Base-by-base conservation (phyloP, 495 filamentous ascomycete genomes). In the Tuber umbilicatum region DNA sequence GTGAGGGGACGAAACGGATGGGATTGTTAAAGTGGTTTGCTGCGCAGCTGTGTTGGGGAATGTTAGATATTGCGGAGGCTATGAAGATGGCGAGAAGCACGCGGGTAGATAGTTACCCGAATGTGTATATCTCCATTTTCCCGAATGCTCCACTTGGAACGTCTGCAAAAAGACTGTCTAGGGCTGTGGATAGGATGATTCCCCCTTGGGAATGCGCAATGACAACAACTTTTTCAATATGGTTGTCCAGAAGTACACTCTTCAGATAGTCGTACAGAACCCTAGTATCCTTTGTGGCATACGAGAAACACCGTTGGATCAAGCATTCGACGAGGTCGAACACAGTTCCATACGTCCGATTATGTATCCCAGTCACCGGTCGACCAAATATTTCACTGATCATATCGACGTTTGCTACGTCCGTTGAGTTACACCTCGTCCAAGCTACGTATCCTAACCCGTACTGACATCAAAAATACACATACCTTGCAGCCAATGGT, bases 21-120 rank as follows among this genome's bases (percentile, higher is more conserved):
- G 93, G 93, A 75, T 94, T 94, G 83, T 94, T 94, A 82, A 94
- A 97, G 82, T 95, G 93, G 78, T 94, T 94, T 2, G 93, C 91
- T 10, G 92, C 92, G 73, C 88, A 90, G 14, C 79, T 80, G n/a
- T 40, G 42, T 6, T 31, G 1, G 6, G 31, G 43, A 55, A 7
- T 41, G 73, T 72, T 78, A 60, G 72, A 70, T 42, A 70, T 43
- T 42, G 64, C 27, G n/a, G 43, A 23, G 47, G 12, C 21, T 5
- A 50, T 50, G 47, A 9, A 16, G 69, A 31, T 38, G 42, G 38
- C 64, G 40, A 31, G 27, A 23, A 45, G 50, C 68, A 68, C 21
- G 50, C 47, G 73, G 47, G 35, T 16, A 27, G 47, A 71, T 69
- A 19, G 31, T 35, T 74, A 80, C 76, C 92, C 93, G 79, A 96